Percentiles rank a stretch among this genome's conserved stretches.
These are phyloP conservation scores for Solanum bukasovii DNA, from an alignment of 257 asterid species.

Conservation along the genomic window DNA sequence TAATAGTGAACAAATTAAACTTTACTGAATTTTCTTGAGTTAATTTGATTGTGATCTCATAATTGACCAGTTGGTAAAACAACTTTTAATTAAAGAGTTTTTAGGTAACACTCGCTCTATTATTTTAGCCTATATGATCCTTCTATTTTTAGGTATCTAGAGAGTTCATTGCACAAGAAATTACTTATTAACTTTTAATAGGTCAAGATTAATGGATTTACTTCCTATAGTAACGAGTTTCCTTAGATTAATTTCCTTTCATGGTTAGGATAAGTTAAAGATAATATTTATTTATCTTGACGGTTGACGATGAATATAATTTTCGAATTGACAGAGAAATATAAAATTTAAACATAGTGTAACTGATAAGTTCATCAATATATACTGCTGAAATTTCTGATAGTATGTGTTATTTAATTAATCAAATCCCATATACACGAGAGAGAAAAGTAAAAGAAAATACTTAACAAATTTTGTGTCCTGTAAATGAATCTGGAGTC, in stretches of 20 bases:
- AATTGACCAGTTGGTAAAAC: neutral
- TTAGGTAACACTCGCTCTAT: neutral
- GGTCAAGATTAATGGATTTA: neutral
- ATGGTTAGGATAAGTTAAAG: neutral
- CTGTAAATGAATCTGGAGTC: neutral
- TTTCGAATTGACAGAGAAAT: neutral
- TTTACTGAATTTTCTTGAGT: no score
- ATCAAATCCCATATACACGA: neutral
- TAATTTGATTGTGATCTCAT: neutral
- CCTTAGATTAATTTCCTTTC: neutral
- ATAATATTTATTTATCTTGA: neutral
- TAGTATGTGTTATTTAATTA: neutral
- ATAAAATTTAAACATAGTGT: neutral
- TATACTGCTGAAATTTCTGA: neutral
- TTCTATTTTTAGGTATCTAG: neutral
- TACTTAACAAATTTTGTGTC: neutral
- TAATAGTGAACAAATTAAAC: neutral
- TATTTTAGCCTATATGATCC: neutral
- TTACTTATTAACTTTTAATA: neutral
- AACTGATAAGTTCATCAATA: neutral
- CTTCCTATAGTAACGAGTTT: neutral
- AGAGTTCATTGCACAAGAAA: neutral
- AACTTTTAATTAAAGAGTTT: neutral
- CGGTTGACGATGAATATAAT: neutral
- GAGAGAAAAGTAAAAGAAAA: neutral